Percentiles rank a stretch among this genome's conserved stretches.
Conservation (phyloP, 139 green algal species). For the Chlamydomonas incerta region DNA sequence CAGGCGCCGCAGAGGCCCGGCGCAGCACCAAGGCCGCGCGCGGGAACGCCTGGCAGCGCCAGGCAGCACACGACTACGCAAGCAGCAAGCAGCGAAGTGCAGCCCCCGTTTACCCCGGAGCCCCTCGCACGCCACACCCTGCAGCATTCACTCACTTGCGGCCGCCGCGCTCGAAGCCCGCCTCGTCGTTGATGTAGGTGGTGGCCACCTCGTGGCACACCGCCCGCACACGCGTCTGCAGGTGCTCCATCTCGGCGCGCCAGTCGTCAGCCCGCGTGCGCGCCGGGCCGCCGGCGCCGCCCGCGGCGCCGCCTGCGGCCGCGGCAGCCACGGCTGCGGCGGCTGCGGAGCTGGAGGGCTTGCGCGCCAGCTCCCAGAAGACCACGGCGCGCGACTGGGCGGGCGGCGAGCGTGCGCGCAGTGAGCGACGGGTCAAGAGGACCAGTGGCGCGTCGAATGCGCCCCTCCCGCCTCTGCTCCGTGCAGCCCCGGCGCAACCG, state of each 20-base stretch:
- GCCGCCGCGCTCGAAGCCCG: constrained; percentile 1
- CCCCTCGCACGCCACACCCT: too few relatives aligned
- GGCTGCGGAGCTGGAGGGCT: neutral
- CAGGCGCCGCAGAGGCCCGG: too few relatives aligned
- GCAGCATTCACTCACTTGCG: constrained; percentile 3
- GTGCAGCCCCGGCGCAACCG: too few relatives aligned
- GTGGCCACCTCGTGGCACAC: constrained; percentile 35
- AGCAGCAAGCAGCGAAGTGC: too few relatives aligned
- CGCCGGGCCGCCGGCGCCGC: neutral
- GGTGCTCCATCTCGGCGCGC: constrained; percentile 2
- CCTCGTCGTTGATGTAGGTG: constrained; percentile 8
- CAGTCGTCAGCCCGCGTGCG: constrained; percentile 7
- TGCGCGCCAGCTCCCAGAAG: neutral
- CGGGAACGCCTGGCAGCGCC: too few relatives aligned
- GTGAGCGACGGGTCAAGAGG: neutral
- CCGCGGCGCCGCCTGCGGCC: neutral
- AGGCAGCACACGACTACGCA: too few relatives aligned
- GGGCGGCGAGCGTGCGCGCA: too few relatives aligned
- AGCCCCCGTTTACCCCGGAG: too few relatives aligned
- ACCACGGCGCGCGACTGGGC: neutral
- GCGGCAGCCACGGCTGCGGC: neutral
- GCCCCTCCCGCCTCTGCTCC: too few relatives aligned
- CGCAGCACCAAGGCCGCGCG: too few relatives aligned
- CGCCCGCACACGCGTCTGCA: neutral
- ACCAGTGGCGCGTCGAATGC: too few relatives aligned